Evolutionary conservation across 306 rosid genomes (phyloP).

Genomic region (Calophaca sinica): DNA sequence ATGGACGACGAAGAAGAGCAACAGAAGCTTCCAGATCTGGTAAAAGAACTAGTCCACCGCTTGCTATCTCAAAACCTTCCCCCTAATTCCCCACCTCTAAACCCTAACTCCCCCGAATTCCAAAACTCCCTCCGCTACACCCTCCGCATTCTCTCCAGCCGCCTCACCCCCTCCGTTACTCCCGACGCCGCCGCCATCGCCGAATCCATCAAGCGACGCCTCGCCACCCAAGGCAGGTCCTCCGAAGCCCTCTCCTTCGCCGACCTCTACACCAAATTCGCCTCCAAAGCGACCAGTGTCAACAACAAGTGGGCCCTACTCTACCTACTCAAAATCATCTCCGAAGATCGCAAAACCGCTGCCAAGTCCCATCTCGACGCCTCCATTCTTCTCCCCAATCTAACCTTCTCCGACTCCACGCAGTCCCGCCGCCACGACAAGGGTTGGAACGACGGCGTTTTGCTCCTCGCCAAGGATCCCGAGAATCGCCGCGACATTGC

Average conservation of each 20-base stretch:
- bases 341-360: constrained; percentile 65
- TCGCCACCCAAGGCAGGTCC: constrained; percentile 86
- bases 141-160: constrained; percentile 79
- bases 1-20: constrained; percentile 96
- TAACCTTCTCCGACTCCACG: constrained; percentile 43
- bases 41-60: constrained; percentile 78
- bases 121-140: constrained; percentile 82
- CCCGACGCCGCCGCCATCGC: constrained; percentile 93
- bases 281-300: constrained; percentile 68
- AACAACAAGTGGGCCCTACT: constrained; percentile 93
- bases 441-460: constrained; percentile 74
- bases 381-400: constrained; percentile 68
- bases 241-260: constrained; percentile 93
- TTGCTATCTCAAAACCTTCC: constrained; percentile 61
- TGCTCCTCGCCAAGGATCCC: constrained; percentile 72
- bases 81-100: constrained; percentile 47
- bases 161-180: constrained; percentile 77
- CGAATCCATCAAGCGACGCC: constrained; percentile 86
- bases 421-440: constrained; percentile 1
- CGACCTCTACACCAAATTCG: constrained; percentile 81
- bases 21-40: constrained; percentile 85
- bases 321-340: constrained; percentile 74
- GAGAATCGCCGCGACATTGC: constrained; percentile 81
- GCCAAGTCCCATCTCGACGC: constrained; percentile 53
- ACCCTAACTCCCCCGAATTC: constrained; percentile 63